phyloP scores from a whole-genome alignment of 2,329 filamentous ascomycete species.

The Fusarium brevicatenulatum region DNA sequence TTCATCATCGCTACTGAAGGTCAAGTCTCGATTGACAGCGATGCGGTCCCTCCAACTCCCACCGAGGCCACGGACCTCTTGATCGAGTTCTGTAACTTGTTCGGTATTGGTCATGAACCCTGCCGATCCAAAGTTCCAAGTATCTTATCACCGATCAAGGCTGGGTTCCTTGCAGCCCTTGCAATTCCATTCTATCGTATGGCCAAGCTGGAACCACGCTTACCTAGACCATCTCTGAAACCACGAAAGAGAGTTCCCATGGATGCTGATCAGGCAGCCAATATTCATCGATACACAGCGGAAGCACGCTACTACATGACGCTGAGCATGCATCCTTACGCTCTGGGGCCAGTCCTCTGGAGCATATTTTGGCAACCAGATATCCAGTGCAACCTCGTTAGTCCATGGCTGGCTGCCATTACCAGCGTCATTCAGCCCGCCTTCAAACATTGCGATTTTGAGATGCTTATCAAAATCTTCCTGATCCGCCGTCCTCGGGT shows the following conservation, averaged over 20 bases:
- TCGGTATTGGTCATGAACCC: slow-evolving; percentile 39
- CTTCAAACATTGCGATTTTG: slow-evolving; percentile 35
- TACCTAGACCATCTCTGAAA: slow-evolving; percentile 32
- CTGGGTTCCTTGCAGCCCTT: slow-evolving; percentile 41
- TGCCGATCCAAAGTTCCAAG: slow-evolving; percentile 5
- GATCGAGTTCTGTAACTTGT: slow-evolving; percentile 42
- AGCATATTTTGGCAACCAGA: slow-evolving; percentile 47
- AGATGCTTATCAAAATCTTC: slow-evolving; percentile 41
- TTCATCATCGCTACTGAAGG: slow-evolving; percentile 39
- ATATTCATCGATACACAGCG: slow-evolving; percentile 31
- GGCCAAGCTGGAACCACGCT: slow-evolving; percentile 40
- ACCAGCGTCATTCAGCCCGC: slow-evolving; percentile 36
- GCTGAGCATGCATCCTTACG: slow-evolving; percentile 44
- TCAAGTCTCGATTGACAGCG: slow-evolving; percentile 26
- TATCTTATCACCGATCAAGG: slow-evolving; percentile 40
- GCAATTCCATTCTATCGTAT: slow-evolving; percentile 44
- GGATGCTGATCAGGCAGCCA: slow-evolving; percentile 15
- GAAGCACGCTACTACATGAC: slow-evolving; percentile 47
- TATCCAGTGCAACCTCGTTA: slow-evolving; percentile 46
- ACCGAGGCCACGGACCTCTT: slow-evolving; percentile 39
- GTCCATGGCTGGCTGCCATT: slow-evolving; percentile 44
- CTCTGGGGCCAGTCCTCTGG: slow-evolving; percentile 45
- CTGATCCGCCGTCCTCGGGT: slow-evolving; percentile 42
- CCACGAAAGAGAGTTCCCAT: slow-evolving; percentile 3
- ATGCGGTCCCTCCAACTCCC: slow-evolving; percentile 25